Evolutionary conservation across 306 rosid species (phyloP).

Genomic region (Quercus wislizeni): DNA sequence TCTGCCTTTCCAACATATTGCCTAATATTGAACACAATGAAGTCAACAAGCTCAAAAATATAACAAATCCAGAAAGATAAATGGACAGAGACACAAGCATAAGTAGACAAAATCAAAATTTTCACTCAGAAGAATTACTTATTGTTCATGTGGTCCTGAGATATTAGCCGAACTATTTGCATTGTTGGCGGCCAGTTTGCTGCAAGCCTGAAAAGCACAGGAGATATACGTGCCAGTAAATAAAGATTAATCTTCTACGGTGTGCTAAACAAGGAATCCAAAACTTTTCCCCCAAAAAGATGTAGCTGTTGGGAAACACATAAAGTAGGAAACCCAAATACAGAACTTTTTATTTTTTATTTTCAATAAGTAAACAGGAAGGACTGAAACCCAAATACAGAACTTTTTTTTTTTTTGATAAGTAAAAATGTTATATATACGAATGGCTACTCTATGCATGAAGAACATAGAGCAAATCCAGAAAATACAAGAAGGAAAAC

Average conservation of each 20-base stretch:
- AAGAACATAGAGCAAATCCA: too few relatives aligned
- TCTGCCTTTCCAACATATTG: conserved; percentile 98
- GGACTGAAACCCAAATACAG: background rate
- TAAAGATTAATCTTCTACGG: conserved; percentile 2
- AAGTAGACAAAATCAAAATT: conserved; percentile 7
- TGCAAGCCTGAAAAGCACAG: conserved; percentile 73
- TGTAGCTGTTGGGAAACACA: too few relatives aligned
- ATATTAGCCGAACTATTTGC: conserved; percentile 94
- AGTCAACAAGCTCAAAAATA: conserved; percentile 11
- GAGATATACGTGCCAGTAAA: conserved; percentile 21
- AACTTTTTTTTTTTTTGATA: too few relatives aligned
- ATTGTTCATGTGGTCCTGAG: conserved; percentile 98
- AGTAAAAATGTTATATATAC: too few relatives aligned
- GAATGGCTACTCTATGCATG: too few relatives aligned
- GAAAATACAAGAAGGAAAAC: too few relatives aligned
- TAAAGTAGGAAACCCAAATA: background rate
- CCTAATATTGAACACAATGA: conserved; percentile 44
- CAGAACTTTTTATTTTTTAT: background rate
- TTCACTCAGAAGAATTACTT: conserved; percentile 46
- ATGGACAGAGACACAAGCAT: background rate
- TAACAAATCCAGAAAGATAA: conserved; percentile 10
- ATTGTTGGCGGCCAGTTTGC: conserved; percentile 91
- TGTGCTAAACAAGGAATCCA: conserved; percentile 9
- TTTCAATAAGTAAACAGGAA: too few relatives aligned
- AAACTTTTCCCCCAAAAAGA: background rate